These are phyloP conservation scores for Vitellaria paradoxa DNA, from an alignment of 179 eudicot genomes.

Conservation along the genomic window DNA sequence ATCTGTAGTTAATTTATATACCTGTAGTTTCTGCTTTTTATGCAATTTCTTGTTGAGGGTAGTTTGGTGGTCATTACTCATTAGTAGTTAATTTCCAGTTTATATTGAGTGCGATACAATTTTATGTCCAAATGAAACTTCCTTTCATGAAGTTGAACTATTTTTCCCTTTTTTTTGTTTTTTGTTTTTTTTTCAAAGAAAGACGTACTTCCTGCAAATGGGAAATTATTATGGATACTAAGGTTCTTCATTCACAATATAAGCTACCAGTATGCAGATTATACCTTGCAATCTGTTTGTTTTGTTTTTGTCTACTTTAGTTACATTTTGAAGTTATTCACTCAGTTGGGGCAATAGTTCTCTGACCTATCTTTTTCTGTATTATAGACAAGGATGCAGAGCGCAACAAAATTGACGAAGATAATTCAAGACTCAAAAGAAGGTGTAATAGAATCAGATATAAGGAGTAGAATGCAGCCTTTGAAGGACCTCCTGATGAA, in stretches of 20 bases:
- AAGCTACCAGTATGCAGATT: neutral
- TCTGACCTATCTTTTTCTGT: neutral
- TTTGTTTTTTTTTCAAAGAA: no score
- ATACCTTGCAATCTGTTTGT: neutral
- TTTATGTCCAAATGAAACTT: neutral
- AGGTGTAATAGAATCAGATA: slow-evolving; percentile 52
- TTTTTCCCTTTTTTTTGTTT: no score
- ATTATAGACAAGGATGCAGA: slow-evolving; percentile 58
- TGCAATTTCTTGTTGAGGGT: neutral
- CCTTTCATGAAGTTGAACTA: neutral
- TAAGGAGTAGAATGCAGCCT: slow-evolving; percentile 69
- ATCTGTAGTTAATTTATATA: no score
- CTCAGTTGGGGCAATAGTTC: neutral
- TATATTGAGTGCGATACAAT: neutral
- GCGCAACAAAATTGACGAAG: slow-evolving; percentile 64
- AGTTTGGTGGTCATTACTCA: neutral
- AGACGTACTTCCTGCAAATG: neutral
- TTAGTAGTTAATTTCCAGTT: neutral
- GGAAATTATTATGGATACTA: neutral
- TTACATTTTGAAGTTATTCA: neutral
- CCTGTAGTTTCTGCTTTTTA: neutral
- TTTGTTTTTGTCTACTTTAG: neutral
- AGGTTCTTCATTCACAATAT: neutral
- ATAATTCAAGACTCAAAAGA: slow-evolving; percentile 80
- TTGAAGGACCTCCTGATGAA: slow-evolving; percentile 55